Evolutionary conservation across 768 basidiomycete species (phyloP).

Genomic region (Steccherinum ochraceum): DNA sequence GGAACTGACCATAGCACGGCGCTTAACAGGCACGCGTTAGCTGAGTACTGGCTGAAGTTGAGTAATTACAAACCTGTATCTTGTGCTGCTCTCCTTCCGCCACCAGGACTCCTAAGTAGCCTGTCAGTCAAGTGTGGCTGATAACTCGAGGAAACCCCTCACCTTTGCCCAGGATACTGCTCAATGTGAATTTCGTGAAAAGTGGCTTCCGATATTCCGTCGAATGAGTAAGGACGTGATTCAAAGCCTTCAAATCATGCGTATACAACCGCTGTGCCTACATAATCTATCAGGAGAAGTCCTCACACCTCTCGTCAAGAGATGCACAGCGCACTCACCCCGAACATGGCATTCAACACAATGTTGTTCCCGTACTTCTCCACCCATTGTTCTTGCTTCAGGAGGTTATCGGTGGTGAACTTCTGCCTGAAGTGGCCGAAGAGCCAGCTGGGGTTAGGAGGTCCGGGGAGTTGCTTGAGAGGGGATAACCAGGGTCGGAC

Average conservation of each 20-base stretch:
- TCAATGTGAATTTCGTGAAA: slow-evolving; percentile 28
- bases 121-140: too few relatives aligned
- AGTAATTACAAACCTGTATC: slow-evolving; percentile 26
- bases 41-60: not conserved
- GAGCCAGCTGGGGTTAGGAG: slow-evolving; percentile 35
- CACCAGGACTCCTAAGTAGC: slow-evolving; percentile 42
- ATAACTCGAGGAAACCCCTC: too few relatives aligned
- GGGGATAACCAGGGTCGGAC: slow-evolving; percentile 24
- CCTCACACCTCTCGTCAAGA: not conserved
- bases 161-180: slow-evolving; percentile 37
- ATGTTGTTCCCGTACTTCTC: slow-evolving; percentile 41
- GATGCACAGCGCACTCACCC: slow-evolving; percentile 26
- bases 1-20: slow-evolving; percentile 17
- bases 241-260: slow-evolving; percentile 53
- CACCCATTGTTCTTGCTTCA: slow-evolving; percentile 41
- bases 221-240: slow-evolving; percentile 55
- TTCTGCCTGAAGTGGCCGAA: slow-evolving; percentile 45
- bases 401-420: slow-evolving; percentile 28
- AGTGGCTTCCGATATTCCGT: slow-evolving; percentile 53
- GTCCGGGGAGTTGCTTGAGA: slow-evolving; percentile 45
- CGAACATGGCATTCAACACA: slow-evolving; percentile 36
- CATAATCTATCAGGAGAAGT: too few relatives aligned
- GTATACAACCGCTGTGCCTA: slow-evolving; percentile 45
- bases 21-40: too few relatives aligned
- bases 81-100: slow-evolving; percentile 37